Conservation (phyloP, 176 grass and related monocot genomes). For the Poa annua region DNA sequence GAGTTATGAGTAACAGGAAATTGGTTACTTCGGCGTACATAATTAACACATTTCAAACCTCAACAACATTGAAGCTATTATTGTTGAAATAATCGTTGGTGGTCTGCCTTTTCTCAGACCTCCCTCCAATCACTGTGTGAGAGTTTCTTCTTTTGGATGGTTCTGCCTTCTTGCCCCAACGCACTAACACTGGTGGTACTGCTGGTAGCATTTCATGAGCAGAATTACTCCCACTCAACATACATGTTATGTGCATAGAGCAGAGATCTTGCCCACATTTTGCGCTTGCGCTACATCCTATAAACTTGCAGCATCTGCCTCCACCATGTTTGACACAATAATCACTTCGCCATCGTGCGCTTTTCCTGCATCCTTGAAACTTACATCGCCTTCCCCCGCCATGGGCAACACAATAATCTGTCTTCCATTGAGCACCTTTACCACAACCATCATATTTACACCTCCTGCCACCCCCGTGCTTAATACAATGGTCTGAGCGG, state of each 20-base stretch:
- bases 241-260: slow-evolving; percentile 33
- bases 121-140: slow-evolving; percentile 1
- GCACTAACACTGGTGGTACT: neutral
- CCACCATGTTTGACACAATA: slow-evolving; percentile 19
- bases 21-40: neutral
- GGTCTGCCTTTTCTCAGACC: slow-evolving; percentile 37
- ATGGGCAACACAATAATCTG: slow-evolving; percentile 41
- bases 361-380: slow-evolving; percentile 46
- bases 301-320: slow-evolving; percentile 24
- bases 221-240: neutral
- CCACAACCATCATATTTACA: slow-evolving; percentile 43
- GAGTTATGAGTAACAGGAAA: no score
- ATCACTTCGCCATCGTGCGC: slow-evolving; percentile 34
- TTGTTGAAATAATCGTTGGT: neutral
- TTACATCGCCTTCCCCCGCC: slow-evolving; percentile 48
- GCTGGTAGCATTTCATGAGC: slow-evolving; percentile 21
- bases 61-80: neutral
- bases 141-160: slow-evolving; percentile 27
- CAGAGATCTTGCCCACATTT: slow-evolving; percentile 40
- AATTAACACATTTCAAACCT: slow-evolving; percentile 37
- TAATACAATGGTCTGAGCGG: slow-evolving; percentile 21
- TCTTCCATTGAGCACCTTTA: slow-evolving; percentile 40
- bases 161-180: neutral
- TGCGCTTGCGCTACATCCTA: slow-evolving; percentile 34
- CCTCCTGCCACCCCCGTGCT: slow-evolving; percentile 44